Percentiles rank a stretch among this genome's conserved stretches.
Evolutionary conservation across 371 early-diverging fungal genomes (phyloP).

Genomic region (Apophysomyces sp.): DNA sequence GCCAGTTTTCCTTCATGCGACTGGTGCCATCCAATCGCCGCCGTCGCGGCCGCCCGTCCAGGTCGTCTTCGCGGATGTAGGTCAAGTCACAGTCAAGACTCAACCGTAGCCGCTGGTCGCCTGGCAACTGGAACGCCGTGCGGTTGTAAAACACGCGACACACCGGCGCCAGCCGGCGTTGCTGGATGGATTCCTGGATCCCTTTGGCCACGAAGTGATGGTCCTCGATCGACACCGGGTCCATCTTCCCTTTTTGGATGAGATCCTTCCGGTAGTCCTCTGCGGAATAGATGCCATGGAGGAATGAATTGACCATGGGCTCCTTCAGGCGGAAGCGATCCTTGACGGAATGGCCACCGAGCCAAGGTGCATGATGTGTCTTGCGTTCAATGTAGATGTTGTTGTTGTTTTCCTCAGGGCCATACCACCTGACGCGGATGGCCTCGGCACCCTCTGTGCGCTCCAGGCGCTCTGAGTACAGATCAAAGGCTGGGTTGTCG

Average conservation of each 20-base stretch:
- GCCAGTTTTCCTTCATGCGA: slow-evolving; percentile 84
- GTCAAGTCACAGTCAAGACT: slow-evolving; percentile 97
- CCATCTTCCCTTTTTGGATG: slow-evolving; percentile 66
- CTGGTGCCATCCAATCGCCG: slow-evolving; percentile 38
- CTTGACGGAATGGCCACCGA: slow-evolving; percentile 97
- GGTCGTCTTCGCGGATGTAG: slow-evolving; percentile 95
- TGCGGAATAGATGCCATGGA: slow-evolving; percentile 79
- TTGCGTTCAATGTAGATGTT: slow-evolving; percentile 45
- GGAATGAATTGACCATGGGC: slow-evolving; percentile 82
- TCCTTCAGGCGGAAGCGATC: slow-evolving; percentile 94
- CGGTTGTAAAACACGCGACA: slow-evolving; percentile 97
- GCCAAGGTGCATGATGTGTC: slow-evolving; percentile 85
- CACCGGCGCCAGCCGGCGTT: slow-evolving; percentile 80
- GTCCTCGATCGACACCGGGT: slow-evolving; percentile 65
- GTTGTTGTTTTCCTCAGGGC: slow-evolving; percentile 46
- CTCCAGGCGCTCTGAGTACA: slow-evolving; percentile 86
- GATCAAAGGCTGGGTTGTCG: slow-evolving; percentile 86
- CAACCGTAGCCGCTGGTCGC: slow-evolving; percentile 95
- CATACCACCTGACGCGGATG: slow-evolving; percentile 92
- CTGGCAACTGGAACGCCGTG: slow-evolving; percentile 99
- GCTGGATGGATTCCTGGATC: slow-evolving; percentile 73
- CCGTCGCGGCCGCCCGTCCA: slow-evolving; percentile 44
- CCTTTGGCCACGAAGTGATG: slow-evolving; percentile 77
- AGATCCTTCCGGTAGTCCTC: slow-evolving; percentile 73
- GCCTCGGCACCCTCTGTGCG: slow-evolving; percentile 88